phyloP scores from a whole-genome alignment of 495 filamentous ascomycete species.

The Penicillium canescens region DNA sequence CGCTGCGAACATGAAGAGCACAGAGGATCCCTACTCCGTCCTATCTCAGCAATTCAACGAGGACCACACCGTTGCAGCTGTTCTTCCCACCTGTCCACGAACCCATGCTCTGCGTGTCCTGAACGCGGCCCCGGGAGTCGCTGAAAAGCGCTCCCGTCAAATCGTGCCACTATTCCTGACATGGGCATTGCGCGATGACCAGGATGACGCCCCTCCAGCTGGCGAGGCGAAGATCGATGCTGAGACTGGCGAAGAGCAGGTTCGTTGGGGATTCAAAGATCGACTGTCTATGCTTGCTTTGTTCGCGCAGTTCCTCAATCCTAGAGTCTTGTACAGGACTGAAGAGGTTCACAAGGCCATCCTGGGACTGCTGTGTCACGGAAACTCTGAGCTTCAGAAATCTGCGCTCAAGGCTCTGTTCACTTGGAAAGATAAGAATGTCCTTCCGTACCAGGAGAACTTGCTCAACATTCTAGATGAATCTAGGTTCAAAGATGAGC shows the following conservation, averaged over 20 bases:
- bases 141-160: slow-evolving; percentile 80
- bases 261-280: slow-evolving; percentile 64
- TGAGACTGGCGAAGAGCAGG: slow-evolving; percentile 19
- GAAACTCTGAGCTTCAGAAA: slow-evolving; percentile 86
- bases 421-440: slow-evolving; percentile 77
- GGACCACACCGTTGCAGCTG: slow-evolving; percentile 30
- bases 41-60: slow-evolving; percentile 36
- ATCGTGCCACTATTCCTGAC: slow-evolving; percentile 83
- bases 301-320: slow-evolving; percentile 84
- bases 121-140: slow-evolving; percentile 66
- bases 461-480: slow-evolving; percentile 90
- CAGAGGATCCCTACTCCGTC: slow-evolving; percentile 19
- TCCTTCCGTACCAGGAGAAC: slow-evolving; percentile 82
- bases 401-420: slow-evolving; percentile 80
- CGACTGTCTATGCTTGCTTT: slow-evolving; percentile 77
- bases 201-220: slow-evolving; percentile 43
- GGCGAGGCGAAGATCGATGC: slow-evolving; percentile 17
- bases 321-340: slow-evolving; percentile 76
- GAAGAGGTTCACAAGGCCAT: slow-evolving; percentile 74
- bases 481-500: slow-evolving; percentile 85
- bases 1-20: slow-evolving; percentile 23
- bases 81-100: slow-evolving; percentile 53
- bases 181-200: slow-evolving; percentile 61
- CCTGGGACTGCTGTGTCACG: slow-evolving; percentile 73
- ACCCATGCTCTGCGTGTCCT: slow-evolving; percentile 80